Percentiles rank a stretch among this genome's conserved stretches.
Evolutionary conservation across 2,329 filamentous ascomycete species (phyloP).

Genomic region (Myriosclerotinia duriaeana): DNA sequence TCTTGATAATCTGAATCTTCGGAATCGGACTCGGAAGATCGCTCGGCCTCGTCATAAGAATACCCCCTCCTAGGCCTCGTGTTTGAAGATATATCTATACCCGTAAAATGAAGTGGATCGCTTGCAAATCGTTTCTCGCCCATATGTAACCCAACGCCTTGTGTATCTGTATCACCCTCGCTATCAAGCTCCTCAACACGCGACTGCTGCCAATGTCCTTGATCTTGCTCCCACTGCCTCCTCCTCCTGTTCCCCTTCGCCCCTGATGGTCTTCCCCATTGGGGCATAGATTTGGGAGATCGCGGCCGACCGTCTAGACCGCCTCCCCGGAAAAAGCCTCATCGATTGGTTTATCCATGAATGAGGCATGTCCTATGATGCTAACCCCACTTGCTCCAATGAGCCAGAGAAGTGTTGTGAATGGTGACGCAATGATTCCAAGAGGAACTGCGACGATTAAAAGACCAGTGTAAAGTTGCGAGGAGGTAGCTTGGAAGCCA

Average conservation of each 20-base stretch:
- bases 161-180: constrained; percentile 52
- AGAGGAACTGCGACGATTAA: constrained; percentile 81
- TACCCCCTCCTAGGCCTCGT: constrained; percentile 36
- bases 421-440: constrained; percentile 79
- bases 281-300: constrained; percentile 93
- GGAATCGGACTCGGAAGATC: constrained; percentile 37
- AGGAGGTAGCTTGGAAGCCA: constrained; percentile 77
- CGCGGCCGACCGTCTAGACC: constrained; percentile 99
- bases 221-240: constrained; percentile 51
- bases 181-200: constrained; percentile 66
- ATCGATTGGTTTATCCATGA: constrained; percentile 99
- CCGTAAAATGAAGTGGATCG: constrained; percentile 61
- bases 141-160: constrained; percentile 53
- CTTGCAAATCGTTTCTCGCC: constrained; percentile 54
- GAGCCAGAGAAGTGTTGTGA: constrained; percentile 87
- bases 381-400: constrained; percentile 92
- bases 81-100: constrained; percentile 53
- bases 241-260: constrained; percentile 67
- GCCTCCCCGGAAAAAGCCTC: constrained; percentile 99
- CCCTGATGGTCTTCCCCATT: constrained; percentile 99
- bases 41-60: constrained; percentile 47
- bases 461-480: constrained; percentile 90
- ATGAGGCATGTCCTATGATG: constrained; percentile 89
- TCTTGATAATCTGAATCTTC: constrained; percentile 54
- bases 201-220: constrained; percentile 50